Base-by-base conservation (phyloP, 1,284 basidiomycete genomes). In the Leccinum pachyderme region DNA sequence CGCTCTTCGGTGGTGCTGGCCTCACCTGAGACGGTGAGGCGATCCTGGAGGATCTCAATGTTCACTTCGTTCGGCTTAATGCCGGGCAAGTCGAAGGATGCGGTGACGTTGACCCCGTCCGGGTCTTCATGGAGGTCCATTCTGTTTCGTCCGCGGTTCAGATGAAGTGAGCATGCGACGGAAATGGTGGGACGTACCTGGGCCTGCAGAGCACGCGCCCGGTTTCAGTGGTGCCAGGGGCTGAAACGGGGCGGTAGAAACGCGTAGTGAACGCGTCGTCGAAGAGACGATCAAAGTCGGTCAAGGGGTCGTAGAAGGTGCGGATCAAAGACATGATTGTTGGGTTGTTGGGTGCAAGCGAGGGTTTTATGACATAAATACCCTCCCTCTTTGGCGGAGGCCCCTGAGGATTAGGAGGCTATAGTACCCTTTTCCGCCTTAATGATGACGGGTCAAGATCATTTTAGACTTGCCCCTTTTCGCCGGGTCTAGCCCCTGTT, bases 51-150 rank as follows among this genome's bases (percentile, higher is more conserved):
- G 44, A 78, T 62, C 49, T 79, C 75, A 47, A 81, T 74, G 49
- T 56, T 49, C 48, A 82, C 71, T 32, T 78, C 63, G 12, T 77
- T 72, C 29, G 75, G 72, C 61, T 70, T 73, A 49, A 81, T 18
- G 4, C 80, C 78, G 3, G 80, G 79, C 22, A 82, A 63, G 50
- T 82, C 80, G 51, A 82, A 80, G 2, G 72, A 69, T 15, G 79
- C 80, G 0, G 74, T 77, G 33, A 81, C 73, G 56, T 80, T 80
- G 22, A 59, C 65, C 4, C 37, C 35, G 12, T 75, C 68, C 9
- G 56, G 41, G 54, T 76, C 67, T 57, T 81, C 78, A 56, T 79
- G 75, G 2, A 81, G 59, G 57, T 82, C 78, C 72, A 81, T 75
- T 51, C 80, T 80, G 8, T 5, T 49, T 61, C 49, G 57, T 41